phyloP scores from a whole-genome alignment of 2,329 filamentous ascomycete genomes.

The Diplodia seriata region DNA sequence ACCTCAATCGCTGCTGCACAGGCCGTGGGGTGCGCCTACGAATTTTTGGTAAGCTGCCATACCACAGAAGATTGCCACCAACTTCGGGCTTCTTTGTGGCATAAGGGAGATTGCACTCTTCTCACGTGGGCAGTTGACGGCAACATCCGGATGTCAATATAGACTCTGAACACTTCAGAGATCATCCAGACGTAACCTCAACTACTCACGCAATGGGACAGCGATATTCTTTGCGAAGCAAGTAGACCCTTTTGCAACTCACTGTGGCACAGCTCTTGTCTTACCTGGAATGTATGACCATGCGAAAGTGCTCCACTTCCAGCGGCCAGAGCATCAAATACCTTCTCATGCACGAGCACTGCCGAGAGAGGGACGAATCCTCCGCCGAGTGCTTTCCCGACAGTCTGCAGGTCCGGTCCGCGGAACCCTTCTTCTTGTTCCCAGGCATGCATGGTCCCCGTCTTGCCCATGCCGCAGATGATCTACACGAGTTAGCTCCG shows the following conservation, averaged over 20 bases:
- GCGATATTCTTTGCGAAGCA: neutral
- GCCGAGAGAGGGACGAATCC: conserved; percentile 29
- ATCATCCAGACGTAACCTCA: neutral
- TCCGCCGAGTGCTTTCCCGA: conserved; percentile 27
- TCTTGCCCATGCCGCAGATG: conserved; percentile 43
- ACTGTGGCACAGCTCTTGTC: neutral
- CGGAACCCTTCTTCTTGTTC: conserved; percentile 34
- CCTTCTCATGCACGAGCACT: conserved; percentile 23
- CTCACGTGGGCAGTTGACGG: neutral
- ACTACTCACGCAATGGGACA: neutral
- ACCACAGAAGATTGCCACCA: neutral
- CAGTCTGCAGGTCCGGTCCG: conserved; percentile 26
- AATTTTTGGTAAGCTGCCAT: neutral
- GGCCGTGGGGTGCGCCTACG: conserved; percentile 27
- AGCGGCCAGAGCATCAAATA: conserved; percentile 29
- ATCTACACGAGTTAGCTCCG: conserved; percentile 40
- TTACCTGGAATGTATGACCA: conserved; percentile 31
- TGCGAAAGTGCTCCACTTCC: conserved; percentile 22
- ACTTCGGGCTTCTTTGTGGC: neutral
- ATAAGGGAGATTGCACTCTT: neutral
- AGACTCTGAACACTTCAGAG: neutral
- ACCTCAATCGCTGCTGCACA: conserved; percentile 30
- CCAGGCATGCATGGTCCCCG: conserved; percentile 43
- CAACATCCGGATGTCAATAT: neutral
- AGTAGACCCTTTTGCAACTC: neutral